Conservation (phyloP, 345 rosid genomes). For the Bruguiera parviflora region DNA sequence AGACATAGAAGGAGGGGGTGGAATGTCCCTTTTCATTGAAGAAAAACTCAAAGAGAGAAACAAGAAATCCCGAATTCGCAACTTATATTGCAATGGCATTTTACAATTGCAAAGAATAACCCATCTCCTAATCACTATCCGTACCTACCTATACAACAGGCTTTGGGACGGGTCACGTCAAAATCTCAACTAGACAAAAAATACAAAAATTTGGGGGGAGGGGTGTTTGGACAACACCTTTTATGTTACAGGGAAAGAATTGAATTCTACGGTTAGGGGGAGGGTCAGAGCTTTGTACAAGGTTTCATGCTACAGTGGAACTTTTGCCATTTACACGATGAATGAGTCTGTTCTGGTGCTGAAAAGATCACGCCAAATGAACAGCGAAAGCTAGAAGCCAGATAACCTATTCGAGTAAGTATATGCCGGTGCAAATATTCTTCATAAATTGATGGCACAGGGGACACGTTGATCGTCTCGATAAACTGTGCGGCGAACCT, state of each 20-base stretch:
- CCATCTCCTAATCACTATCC: constrained; percentile 32
- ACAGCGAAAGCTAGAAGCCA: constrained; percentile 21
- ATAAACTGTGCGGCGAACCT: constrained; percentile 6
- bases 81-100: constrained; percentile 17
- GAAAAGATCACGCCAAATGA: constrained; percentile 25
- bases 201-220: not conserved
- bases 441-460: constrained; percentile 8
- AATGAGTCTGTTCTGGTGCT: constrained; percentile 30
- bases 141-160: constrained; percentile 45
- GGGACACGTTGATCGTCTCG: constrained; percentile 13
- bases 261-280: constrained; percentile 38
- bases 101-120: constrained; percentile 39
- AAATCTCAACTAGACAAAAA: constrained; percentile 21
- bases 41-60: not conserved
- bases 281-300: constrained; percentile 52
- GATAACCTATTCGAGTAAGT: not conserved
- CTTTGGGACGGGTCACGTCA: constrained; percentile 28
- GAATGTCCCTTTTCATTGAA: no score
- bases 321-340: constrained; percentile 21
- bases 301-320: constrained; percentile 39
- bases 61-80: constrained; percentile 18
- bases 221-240: not conserved
- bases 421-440: constrained; percentile 18
- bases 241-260: constrained; percentile 51
- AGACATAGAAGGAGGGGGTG: no score